A percentile compares a stretch with the other conserved stretches of the same genome.
Conservation (phyloP, 2,329 filamentous ascomycete genomes). For the Exophiala calicioides region DNA sequence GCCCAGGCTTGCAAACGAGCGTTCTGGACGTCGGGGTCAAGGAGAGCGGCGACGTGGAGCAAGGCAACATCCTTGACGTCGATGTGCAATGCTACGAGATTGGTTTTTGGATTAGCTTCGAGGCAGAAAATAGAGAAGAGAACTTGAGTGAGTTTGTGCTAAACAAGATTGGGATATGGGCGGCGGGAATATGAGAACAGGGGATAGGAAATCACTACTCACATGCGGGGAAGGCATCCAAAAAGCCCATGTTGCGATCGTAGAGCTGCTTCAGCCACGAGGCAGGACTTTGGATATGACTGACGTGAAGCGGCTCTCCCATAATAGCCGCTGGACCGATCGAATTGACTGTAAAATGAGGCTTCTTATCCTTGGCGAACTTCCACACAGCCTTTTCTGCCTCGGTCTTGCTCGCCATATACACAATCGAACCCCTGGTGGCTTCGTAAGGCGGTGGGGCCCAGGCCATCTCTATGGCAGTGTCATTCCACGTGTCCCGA, state of each 20-base stretch:
- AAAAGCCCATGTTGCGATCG: too few relatives aligned
- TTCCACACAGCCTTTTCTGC: constrained; percentile 43
- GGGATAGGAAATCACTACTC: too few relatives aligned
- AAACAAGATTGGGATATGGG: too few relatives aligned
- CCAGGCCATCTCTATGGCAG: constrained; percentile 24
- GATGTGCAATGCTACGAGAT: constrained; percentile 8
- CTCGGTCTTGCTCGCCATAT: constrained; percentile 44
- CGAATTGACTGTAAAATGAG: constrained; percentile 32
- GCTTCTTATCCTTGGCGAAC: constrained; percentile 36
- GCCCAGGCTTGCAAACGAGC: constrained; percentile 59
- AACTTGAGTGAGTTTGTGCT: too few relatives aligned
- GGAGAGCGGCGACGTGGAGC: constrained; percentile 55
- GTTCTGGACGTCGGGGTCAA: constrained; percentile 47
- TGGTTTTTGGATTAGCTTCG: too few relatives aligned
- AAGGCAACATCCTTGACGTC: constrained; percentile 54
- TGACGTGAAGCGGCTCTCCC: too few relatives aligned
- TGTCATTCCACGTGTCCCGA: constrained; percentile 42
- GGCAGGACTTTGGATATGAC: too few relatives aligned
- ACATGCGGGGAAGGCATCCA: too few relatives aligned
- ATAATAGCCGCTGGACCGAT: constrained; percentile 21
- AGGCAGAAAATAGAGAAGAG: too few relatives aligned
- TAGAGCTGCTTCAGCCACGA: too few relatives aligned
- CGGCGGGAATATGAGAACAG: too few relatives aligned
- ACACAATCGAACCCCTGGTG: constrained; percentile 27
- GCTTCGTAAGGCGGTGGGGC: constrained; percentile 16